These are phyloP conservation scores for Kluyveromyces siamensis DNA, from an alignment of 805 yeast genomes.

Conservation along the genomic window DNA sequence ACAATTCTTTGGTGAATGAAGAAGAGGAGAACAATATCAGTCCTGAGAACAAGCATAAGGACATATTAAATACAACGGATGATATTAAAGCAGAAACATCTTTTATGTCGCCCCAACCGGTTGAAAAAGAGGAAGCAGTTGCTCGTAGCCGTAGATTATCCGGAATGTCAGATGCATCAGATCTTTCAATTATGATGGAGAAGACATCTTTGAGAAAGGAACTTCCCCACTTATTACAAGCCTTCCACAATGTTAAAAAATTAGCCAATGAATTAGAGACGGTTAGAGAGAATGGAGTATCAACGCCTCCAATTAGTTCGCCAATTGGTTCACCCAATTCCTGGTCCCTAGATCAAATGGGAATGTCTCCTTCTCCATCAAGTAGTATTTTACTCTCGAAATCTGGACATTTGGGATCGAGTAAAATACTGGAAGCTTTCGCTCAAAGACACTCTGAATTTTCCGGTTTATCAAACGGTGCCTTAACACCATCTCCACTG, in stretches of 20 bases:
- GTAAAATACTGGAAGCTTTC: constrained; percentile 2
- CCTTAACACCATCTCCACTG: constrained; percentile 2
- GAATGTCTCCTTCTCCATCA: background rate
- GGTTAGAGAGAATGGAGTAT: constrained; percentile 6
- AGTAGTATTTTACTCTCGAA: background rate
- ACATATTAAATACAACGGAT: background rate
- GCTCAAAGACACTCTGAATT: background rate
- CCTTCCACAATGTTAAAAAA: constrained; percentile 54
- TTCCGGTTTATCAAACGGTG: background rate
- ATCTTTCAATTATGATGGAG: constrained; percentile 33
- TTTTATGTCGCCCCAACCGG: constrained; percentile 1
- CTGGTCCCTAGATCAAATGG: background rate
- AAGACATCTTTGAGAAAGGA: constrained; percentile 53
- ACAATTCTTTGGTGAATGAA: constrained; percentile 1
- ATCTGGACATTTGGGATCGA: background rate
- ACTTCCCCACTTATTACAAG: constrained; percentile 56
- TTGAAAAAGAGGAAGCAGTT: background rate
- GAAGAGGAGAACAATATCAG: constrained; percentile 4
- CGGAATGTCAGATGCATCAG: constrained; percentile 21
- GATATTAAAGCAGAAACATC: background rate
- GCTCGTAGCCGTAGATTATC: constrained; percentile 12
- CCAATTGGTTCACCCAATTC: constrained; percentile 4
- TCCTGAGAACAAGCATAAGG: constrained; percentile 5
- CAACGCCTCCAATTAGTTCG: background rate
- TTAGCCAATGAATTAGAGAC: constrained; percentile 42